These are phyloP conservation scores for Alternaria novae-zelandiae DNA, from an alignment of 2,329 filamentous ascomycete genomes.

Conservation along the genomic window DNA sequence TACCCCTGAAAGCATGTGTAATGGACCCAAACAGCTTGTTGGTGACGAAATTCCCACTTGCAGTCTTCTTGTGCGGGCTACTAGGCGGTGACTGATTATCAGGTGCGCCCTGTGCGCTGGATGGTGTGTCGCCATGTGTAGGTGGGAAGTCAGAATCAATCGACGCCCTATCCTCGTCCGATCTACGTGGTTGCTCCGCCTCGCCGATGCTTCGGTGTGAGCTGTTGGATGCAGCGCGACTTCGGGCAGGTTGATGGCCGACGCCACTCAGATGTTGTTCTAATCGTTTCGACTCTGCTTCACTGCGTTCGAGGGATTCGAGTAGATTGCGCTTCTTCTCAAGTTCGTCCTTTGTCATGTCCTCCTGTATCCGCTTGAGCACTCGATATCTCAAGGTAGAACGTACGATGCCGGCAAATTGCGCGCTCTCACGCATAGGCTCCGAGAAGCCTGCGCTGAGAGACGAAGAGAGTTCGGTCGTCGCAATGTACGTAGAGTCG, in stretches of 20 bases:
- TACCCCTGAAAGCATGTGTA: conserved; percentile 93
- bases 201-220: conserved; percentile 50
- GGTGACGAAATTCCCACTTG: conserved; percentile 84
- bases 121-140: conserved; percentile 75
- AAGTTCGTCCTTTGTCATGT: conserved; percentile 94
- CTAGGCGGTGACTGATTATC: conserved; percentile 36
- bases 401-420: conserved; percentile 93
- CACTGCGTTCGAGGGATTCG: conserved; percentile 90
- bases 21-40: conserved; percentile 93
- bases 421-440: conserved; percentile 95
- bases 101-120: conserved; percentile 74
- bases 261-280: conserved; percentile 87
- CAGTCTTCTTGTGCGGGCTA: conserved; percentile 73
- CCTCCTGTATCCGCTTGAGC: conserved; percentile 93
- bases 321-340: conserved; percentile 83
- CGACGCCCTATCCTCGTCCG: conserved; percentile 79
- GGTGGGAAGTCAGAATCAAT: conserved; percentile 97
- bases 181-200: conserved; percentile 51
- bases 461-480: conserved; percentile 84
- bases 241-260: conserved; percentile 67
- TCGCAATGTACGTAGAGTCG: conserved; percentile 94
- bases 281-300: conserved; percentile 89
- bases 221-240: conserved; percentile 69
- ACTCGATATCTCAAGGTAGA: conserved; percentile 88
- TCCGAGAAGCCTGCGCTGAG: conserved; percentile 96